Percentiles rank a stretch among this genome's conserved stretches.
phyloP scores from a whole-genome alignment of 169 alveolate genomes.

The Plasmodium reichenowi region DNA sequence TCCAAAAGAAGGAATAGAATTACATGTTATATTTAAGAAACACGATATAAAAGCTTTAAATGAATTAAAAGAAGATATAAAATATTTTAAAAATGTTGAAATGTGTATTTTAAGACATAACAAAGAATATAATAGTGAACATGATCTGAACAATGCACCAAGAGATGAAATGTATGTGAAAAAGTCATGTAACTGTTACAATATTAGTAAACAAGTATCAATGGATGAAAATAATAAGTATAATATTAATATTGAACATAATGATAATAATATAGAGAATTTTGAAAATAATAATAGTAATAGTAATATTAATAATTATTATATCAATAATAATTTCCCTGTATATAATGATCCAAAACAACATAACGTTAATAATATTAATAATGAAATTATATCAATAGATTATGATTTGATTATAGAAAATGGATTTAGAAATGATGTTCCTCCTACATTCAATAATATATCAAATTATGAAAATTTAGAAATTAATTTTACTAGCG shows the following conservation, averaged over 20 bases:
- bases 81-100: conserved; percentile 51
- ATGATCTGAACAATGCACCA: conserved; percentile 1
- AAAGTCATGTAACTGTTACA: conserved; percentile 23
- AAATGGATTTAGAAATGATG: conserved; percentile 44
- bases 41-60: conserved; percentile 80
- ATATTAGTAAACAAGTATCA: not conserved
- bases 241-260: not conserved
- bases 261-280: not conserved
- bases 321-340: not conserved
- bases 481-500: conserved; percentile 24
- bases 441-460: conserved; percentile 48
- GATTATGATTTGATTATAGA: conserved; percentile 51
- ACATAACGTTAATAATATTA: not conserved
- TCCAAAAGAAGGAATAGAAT: conserved; percentile 77
- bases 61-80: conserved; percentile 51
- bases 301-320: conserved; percentile 9
- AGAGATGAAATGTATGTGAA: conserved; percentile 14
- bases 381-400: conserved; percentile 4
- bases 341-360: not conserved
- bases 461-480: conserved; percentile 27
- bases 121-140: conserved; percentile 15
- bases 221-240: not conserved
- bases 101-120: conserved; percentile 37
- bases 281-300: not conserved
- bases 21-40: conserved; percentile 78